Evolutionary conservation across 2,329 filamentous ascomycete species (phyloP), one percentile per base, ranked within the genome.

Genomic region (Ophiostoma tasmaniense): DNA sequence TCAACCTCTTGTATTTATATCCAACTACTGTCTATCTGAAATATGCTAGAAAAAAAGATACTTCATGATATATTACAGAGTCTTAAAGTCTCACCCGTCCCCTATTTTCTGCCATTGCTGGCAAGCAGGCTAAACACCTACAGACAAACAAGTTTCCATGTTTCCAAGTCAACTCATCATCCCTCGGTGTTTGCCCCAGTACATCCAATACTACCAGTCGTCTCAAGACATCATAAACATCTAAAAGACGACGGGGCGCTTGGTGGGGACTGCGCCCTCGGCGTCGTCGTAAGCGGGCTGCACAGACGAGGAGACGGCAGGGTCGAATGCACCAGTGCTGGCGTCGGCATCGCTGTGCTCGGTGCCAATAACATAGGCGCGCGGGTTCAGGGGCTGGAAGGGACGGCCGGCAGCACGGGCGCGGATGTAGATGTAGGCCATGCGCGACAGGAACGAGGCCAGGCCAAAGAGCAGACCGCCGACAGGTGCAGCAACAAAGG

Each of bases 401-500:
- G 84, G 82, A 59, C 79, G 79, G 1, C 89, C 88, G n/a, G 79
- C 82, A 22, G 79, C 73, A 78, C 83, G 89, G 13, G 90, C 85
- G 71, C 80, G 73, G 33, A 82, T 70, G 74, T 82, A 92, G 73
- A 88, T 85, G 67, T 85, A 84, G 0, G 78, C 76, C 55, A 93
- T 77, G 35, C 91, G 84, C 59, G 88, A 74, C 17, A 74, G 82
- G 45, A 90, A 83, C 5, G 89, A 90, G 1, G 81, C 84, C 59
- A 88, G 83, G 0, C 87, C 90, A 85, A 89, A 93, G 42, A 93
- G 78, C 22, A 94, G 75, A 28, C 90, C 90, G 1, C 91, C 91
- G 1, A 93, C 79, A 0, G 91, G 91, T 0, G 91, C 91, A 11
- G 89, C 90, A 4, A 94, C 88, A 74, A 94, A 95, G 4, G 91